Evolutionary conservation across 805 yeast species (phyloP), one percentile per base, ranked within the genome.

Genomic region (Cyberlindnera japonica): DNA sequence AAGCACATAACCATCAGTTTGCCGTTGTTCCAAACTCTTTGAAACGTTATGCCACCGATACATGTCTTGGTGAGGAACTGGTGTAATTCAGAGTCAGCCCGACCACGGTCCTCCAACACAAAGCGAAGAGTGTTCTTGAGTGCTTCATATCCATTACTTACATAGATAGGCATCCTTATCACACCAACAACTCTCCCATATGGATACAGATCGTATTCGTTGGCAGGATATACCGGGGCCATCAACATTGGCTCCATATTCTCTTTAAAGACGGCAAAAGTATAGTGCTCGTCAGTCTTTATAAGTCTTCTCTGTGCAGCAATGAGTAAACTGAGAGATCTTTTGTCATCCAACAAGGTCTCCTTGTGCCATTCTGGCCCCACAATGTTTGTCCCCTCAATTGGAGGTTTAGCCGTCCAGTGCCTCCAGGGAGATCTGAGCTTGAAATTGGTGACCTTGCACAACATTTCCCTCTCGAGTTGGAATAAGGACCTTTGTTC

Each of bases 401-500:
- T 5, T 9, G 30, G 12, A 6, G 20, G 19, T n/a, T 34, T 21
- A 20, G 31, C 40, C 2, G 11, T 21, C 45, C 45, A 41, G 18
- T 28, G 24, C 5, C 17, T 16, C 45, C 45, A 41, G 2, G 10
- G 14, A 5, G 5, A 15, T 12, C 38, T 21, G 23, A 41, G 38
- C 15, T 15, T 21, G 29, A 26, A 37, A 20, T 41, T 26, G n/a
- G 12, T 10, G 2, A 4, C n/a, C 12, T 15, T 13, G 9, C 22
- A 13, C 28, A 38, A 17, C 18, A 34, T n/a, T 12, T 38, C 40
- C 10, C 40, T 15, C 14, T 43, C 46, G 6, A 35, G 16, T 5
- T 32, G 40, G 17, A 35, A 43, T 28, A 35, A n/a, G 3, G 30
- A 11, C 12, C 14, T 12, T 19, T 43, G 38, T n/a, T 35, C 38